Conservation (phyloP, 2,329 filamentous ascomycete genomes). For the Beauveria medogensis region DNA sequence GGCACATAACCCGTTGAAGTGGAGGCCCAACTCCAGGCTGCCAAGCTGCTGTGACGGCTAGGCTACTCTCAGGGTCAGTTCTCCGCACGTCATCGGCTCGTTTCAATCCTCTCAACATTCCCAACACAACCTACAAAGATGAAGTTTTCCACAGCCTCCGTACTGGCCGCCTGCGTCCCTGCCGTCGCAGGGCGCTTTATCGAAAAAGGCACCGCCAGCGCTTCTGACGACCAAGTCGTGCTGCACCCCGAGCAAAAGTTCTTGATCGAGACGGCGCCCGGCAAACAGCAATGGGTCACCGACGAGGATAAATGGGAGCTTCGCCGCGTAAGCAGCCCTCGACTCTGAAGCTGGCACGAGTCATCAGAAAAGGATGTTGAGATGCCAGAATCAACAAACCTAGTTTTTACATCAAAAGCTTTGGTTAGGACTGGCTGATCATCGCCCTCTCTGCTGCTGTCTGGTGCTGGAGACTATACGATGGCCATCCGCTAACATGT, state of each 20-base stretch:
- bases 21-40: background rate
- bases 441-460: background rate
- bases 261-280: conserved; percentile 78
- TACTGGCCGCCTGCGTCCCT: conserved; percentile 48
- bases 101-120: background rate
- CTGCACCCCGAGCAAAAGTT: conserved; percentile 40
- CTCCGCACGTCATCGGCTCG: conserved; percentile 1
- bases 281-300: conserved; percentile 76
- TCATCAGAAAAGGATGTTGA: no score
- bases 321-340: conserved; percentile 54
- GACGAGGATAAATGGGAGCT: conserved; percentile 95
- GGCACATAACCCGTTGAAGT: no score
- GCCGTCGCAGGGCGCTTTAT: conserved; percentile 48
- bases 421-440: background rate
- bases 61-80: background rate
- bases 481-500: background rate
- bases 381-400: no score
- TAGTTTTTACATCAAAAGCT: no score
- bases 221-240: conserved; percentile 34
- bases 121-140: conserved; percentile 24
- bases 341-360: no score
- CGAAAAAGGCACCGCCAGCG: conserved; percentile 29
- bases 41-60: no score
- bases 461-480: background rate
- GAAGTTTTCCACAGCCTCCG: conserved; percentile 45